Percentiles rank a stretch among this genome's conserved stretches.
Evolutionary conservation across 1,284 basidiomycete species (phyloP).

Genomic region (Boletellus deceptivus): DNA sequence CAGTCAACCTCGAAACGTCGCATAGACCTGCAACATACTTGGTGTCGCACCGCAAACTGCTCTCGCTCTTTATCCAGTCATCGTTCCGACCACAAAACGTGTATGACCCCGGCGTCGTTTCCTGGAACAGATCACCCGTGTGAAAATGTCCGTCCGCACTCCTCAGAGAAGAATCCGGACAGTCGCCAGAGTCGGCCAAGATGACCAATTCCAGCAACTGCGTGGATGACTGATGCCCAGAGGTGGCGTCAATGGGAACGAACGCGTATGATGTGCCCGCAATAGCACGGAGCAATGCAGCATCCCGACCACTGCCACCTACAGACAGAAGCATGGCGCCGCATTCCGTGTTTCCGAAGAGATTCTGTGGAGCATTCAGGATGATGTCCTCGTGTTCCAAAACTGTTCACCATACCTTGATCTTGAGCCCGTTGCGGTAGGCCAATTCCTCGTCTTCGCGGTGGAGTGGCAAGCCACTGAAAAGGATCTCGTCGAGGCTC

Average conservation of each 20-base stretch:
- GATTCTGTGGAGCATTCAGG: slow-evolving; percentile 43
- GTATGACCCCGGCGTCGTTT: slow-evolving; percentile 53
- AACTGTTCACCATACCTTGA: slow-evolving; percentile 44
- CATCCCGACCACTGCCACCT: slow-evolving; percentile 44
- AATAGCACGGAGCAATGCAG: slow-evolving; percentile 51
- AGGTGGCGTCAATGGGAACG: slow-evolving; percentile 44
- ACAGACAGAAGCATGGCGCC: slow-evolving; percentile 61
- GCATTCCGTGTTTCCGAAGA: slow-evolving; percentile 72
- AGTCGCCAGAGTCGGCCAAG: slow-evolving; percentile 59
- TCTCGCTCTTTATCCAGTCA: slow-evolving; percentile 78
- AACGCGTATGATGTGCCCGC: slow-evolving; percentile 59
- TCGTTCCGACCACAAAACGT: slow-evolving; percentile 67
- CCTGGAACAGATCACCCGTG: slow-evolving; percentile 72
- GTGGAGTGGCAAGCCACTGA: slow-evolving; percentile 58
- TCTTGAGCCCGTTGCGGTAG: slow-evolving; percentile 51
- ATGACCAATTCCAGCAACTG: slow-evolving; percentile 65
- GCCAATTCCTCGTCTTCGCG: slow-evolving; percentile 68
- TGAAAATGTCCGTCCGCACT: slow-evolving; percentile 63
- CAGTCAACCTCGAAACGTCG: slow-evolving; percentile 4
- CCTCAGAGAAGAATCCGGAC: slow-evolving; percentile 59
- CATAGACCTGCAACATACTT: slow-evolving; percentile 40
- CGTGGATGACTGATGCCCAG: slow-evolving; percentile 49
- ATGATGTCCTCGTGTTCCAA: background rate
- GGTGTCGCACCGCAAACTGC: slow-evolving; percentile 69
- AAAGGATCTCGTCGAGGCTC: slow-evolving; percentile 57